Evolutionary conservation across 1,284 basidiomycete species (phyloP).

Genomic region (Lentinula novae-zelandiae): DNA sequence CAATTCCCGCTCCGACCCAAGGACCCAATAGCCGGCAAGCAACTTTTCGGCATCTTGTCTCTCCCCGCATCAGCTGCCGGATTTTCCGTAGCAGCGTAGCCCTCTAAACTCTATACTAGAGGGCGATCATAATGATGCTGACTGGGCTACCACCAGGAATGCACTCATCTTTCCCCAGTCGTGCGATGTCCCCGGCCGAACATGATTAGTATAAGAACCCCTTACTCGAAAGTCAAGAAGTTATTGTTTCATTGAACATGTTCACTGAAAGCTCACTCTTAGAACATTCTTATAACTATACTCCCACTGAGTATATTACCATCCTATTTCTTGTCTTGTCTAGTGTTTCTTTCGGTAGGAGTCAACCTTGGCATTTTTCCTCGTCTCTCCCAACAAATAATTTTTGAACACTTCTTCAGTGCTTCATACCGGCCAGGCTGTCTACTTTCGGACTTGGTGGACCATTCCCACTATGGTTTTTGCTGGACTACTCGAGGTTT

Average conservation of each 20-base stretch:
- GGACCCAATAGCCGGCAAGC: background rate
- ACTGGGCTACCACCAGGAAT: background rate
- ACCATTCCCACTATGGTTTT: conserved; percentile 3
- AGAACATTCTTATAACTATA: conserved; percentile 1
- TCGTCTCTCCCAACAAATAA: background rate
- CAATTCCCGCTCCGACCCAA: no score
- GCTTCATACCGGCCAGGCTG: conserved; percentile 4
- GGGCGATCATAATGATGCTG: no score
- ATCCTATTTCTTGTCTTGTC: conserved; percentile 1
- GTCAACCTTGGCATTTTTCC: background rate
- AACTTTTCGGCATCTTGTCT: no score
- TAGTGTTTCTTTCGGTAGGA: background rate
- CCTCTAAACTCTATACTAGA: no score
- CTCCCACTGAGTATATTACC: background rate
- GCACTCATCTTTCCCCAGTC: background rate
- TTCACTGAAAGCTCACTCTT: background rate
- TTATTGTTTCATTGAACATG: background rate
- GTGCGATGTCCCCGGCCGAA: background rate
- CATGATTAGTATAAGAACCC: background rate
- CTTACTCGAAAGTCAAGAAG: background rate
- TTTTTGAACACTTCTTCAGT: background rate
- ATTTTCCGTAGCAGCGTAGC: background rate
- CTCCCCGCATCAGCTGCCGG: background rate
- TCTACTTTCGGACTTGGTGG: conserved; percentile 7
- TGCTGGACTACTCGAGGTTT: background rate